Evolutionary conservation across 805 yeast genomes (phyloP), one percentile per base, ranked within the genome.

Genomic region (Tetrapisispora pingtungensis): DNA sequence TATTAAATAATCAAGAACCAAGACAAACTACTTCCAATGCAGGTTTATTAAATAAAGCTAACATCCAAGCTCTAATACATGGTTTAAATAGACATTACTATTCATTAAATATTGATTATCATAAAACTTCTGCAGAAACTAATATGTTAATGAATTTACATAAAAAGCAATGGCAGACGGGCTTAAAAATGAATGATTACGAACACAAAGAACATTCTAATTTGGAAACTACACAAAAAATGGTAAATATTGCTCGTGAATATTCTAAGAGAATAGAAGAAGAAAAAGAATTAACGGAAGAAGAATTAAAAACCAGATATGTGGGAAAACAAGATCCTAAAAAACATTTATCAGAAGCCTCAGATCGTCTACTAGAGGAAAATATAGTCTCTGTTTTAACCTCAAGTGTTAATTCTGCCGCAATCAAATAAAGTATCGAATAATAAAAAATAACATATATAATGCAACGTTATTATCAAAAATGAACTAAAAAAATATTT

Each of bases 261-360:
- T 93, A 93, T 65, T 86, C 90, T 32, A 82, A 81, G 61, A 78
- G 97, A 61, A 89, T 94, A 42, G 68, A 82, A 54, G 97, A 94
- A 66, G 98, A 93, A 64, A 84, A 83, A 62, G 95, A 85, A 51
- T 71, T 93, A 53, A 71, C 79, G 38, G 94, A 84, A 57, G 96
- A 86, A 34, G 93, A 89, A 65, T 75, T 90, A 54, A 87, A 86
- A 66, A 90, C 96, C 7, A 80, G 98, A 62, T 94, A 90, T 59
- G 97, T 93, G 32, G 99, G 99, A 56, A 89, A 87, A 63, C 97
- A 90, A 67, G 98, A 93, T 66, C 99, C 99, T 35, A 93, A 94
- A 78, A 93, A 90, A 70, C 99, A 93, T 70, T 72, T 93, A 56
- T 75, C 82, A 40, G 96, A 86, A 50, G 84, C 94, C 0, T 94